These are phyloP conservation scores for Reticulascus tulasneorum DNA, from an alignment of 2,329 filamentous ascomycete genomes.

Conservation along the genomic window DNA sequence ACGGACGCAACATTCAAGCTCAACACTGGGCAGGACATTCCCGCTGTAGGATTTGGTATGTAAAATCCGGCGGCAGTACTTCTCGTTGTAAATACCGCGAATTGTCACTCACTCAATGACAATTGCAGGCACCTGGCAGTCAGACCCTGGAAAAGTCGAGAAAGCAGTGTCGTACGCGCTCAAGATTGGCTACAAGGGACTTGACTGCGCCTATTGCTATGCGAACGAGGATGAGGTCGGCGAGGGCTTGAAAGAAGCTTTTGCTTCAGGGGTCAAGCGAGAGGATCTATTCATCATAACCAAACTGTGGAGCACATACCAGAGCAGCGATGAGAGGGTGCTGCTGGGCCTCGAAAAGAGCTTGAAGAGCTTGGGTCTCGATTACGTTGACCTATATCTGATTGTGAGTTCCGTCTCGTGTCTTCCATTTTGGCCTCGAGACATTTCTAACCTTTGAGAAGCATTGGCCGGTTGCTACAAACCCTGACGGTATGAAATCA, in stretches of 20 bases:
- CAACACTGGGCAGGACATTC: conserved; percentile 61
- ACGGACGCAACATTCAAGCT: conserved; percentile 56
- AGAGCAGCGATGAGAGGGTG: conserved; percentile 48
- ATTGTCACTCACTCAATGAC: conserved; percentile 5
- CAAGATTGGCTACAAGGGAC: conserved; percentile 51
- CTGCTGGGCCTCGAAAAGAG: conserved; percentile 69
- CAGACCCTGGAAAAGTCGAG: conserved; percentile 53
- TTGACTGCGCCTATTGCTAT: conserved; percentile 75
- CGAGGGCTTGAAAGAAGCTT: conserved; percentile 68
- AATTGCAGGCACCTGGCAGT: conserved; percentile 60
- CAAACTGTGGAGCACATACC: conserved; percentile 83
- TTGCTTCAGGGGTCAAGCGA: conserved; percentile 66
- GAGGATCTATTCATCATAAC: conserved; percentile 80
- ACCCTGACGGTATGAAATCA: conserved; percentile 58
- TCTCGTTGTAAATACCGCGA: not conserved
- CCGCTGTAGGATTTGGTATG: conserved; percentile 59
- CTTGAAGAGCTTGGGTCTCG: conserved; percentile 67
- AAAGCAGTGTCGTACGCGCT: conserved; percentile 57
- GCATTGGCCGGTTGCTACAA: conserved; percentile 82
- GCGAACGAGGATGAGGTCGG: conserved; percentile 82
- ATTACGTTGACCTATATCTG: conserved; percentile 78
- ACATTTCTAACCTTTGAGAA: conserved; percentile 16
- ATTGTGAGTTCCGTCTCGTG: conserved; percentile 40
- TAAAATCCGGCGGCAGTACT: not conserved
- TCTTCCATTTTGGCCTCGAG: not conserved